phyloP scores from a whole-genome alignment of 768 basidiomycete genomes.

The Rhizopogon vulgaris region DNA sequence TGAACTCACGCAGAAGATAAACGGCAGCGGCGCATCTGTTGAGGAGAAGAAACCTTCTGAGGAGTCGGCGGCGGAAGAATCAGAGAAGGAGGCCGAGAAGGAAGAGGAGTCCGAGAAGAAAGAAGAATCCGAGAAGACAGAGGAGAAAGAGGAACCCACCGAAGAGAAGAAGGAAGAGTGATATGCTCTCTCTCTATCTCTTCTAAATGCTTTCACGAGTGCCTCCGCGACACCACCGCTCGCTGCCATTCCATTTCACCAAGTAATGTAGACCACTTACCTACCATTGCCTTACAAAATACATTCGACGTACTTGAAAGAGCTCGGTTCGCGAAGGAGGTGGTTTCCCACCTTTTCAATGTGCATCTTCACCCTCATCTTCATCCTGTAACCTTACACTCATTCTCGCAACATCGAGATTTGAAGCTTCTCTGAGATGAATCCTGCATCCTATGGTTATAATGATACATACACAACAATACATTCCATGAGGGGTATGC shows the following conservation, averaged over 20 bases:
- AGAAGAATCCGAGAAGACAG: conserved; percentile 10
- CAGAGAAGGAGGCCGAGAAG: conserved; percentile 14
- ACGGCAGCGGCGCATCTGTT: conserved; percentile 30
- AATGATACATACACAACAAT: neutral
- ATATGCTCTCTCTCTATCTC: neutral
- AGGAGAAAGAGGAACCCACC: conserved; percentile 24
- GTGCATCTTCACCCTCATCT: neutral
- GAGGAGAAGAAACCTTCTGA: conserved; percentile 15
- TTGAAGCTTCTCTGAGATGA: neutral
- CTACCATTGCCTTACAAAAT: conserved; percentile 20
- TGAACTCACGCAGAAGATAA: conserved; percentile 74
- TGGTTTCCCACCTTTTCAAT: neutral
- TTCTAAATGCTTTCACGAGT: neutral
- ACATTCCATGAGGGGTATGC: neutral
- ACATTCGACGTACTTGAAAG: conserved; percentile 8
- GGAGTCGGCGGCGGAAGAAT: conserved; percentile 16
- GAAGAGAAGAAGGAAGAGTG: conserved; percentile 30
- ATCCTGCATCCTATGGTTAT: neutral
- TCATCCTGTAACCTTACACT: neutral
- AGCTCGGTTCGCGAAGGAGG: neutral
- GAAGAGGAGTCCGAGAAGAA: conserved; percentile 22
- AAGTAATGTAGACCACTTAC: conserved; percentile 29
- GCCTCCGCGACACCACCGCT: conserved; percentile 3
- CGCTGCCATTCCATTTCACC: conserved; percentile 8
- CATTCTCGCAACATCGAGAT: neutral